Percentiles rank a stretch among this genome's conserved stretches.
Evolutionary conservation across 2,329 filamentous ascomycete species (phyloP).

Genomic region (Phoma sp.): DNA sequence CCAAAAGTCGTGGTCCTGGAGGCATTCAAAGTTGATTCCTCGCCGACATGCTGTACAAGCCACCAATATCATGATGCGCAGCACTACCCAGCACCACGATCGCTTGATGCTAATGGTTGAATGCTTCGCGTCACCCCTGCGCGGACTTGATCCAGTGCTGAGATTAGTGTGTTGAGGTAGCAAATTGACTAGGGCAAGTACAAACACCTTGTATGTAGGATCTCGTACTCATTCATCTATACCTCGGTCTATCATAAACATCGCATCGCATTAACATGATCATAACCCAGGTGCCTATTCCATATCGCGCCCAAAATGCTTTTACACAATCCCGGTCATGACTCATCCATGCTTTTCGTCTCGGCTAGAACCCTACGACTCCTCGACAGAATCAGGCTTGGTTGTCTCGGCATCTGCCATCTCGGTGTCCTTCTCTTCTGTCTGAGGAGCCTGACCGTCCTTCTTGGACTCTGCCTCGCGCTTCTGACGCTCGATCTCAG

Average conservation of each 20-base stretch:
- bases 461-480: slow-evolving; percentile 75
- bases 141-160: no score
- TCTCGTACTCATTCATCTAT: slow-evolving; percentile 31
- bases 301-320: slow-evolving; percentile 27
- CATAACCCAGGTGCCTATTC: slow-evolving; percentile 18
- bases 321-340: slow-evolving; percentile 25
- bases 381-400: slow-evolving; percentile 50
- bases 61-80: no score
- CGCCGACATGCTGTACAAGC: no score
- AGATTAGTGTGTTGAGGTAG: background rate
- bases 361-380: slow-evolving; percentile 44
- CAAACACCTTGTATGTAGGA: background rate
- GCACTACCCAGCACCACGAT: no score
- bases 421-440: slow-evolving; percentile 55
- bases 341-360: slow-evolving; percentile 8
- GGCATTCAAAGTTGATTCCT: no score
- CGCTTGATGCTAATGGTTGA: no score
- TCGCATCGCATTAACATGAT: slow-evolving; percentile 33
- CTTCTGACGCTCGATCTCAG: slow-evolving; percentile 75
- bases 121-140: no score
- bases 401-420: slow-evolving; percentile 65
- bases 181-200: background rate
- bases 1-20: no score
- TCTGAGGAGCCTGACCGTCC: slow-evolving; percentile 51
- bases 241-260: slow-evolving; percentile 38